Percentiles rank a stretch among this genome's conserved stretches.
Evolutionary conservation across 768 basidiomycete genomes (phyloP).

Genomic region (Sarcodon sp.): DNA sequence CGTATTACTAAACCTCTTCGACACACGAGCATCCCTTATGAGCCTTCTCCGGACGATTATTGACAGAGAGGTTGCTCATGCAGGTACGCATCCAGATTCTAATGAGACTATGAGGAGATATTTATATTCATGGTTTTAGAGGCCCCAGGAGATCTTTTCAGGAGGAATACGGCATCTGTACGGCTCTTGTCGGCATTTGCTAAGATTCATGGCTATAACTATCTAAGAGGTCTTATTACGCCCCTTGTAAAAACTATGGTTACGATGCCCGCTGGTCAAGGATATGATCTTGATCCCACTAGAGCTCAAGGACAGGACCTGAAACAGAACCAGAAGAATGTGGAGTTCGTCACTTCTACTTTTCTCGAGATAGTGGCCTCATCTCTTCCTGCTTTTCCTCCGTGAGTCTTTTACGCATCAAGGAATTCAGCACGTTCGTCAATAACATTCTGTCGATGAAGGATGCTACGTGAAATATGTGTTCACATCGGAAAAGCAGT

Average conservation of each 20-base stretch:
- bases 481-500: conserved; percentile 68
- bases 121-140: background rate
- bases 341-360: conserved; percentile 59
- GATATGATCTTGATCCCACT: conserved; percentile 69
- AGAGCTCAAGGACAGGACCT: conserved; percentile 46
- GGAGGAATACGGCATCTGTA: conserved; percentile 82
- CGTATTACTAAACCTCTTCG: conserved; percentile 77
- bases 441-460: conserved; percentile 14
- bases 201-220: conserved; percentile 83
- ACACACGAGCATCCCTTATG: conserved; percentile 62
- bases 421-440: background rate
- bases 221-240: conserved; percentile 67
- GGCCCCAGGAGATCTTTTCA: conserved; percentile 43
- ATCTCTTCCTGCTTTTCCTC: conserved; percentile 58
- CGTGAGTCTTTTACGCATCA: conserved; percentile 32
- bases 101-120: conserved; percentile 4
- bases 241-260: conserved; percentile 70
- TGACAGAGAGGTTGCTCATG: conserved; percentile 69
- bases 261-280: conserved; percentile 56
- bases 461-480: conserved; percentile 81
- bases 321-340: conserved; percentile 52
- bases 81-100: conserved; percentile 30
- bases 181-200: conserved; percentile 80
- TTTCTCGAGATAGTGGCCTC: conserved; percentile 66
- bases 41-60: conserved; percentile 72